A percentile compares a stretch with the other conserved stretches of the same genome.
Evolutionary conservation across 495 filamentous ascomycete species (phyloP).

Genomic region (Aspergillus cavernicola): DNA sequence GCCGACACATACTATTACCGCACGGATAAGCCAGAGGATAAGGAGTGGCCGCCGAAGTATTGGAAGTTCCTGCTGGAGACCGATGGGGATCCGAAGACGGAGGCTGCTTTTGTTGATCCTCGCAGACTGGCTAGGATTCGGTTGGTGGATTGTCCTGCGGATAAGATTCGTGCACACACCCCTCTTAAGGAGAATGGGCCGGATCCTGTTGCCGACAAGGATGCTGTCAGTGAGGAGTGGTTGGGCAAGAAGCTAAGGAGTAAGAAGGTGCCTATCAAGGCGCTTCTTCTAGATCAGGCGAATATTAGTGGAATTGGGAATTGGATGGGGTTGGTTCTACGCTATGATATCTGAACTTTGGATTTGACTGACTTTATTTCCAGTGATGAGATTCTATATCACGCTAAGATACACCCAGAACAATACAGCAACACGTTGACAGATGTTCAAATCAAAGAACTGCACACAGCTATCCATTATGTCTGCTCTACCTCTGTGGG

Average conservation of each 20-base stretch:
- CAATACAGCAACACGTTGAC: slow-evolving; percentile 82
- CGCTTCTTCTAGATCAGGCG: slow-evolving; percentile 81
- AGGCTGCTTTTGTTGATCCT: slow-evolving; percentile 81
- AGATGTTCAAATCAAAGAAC: slow-evolving; percentile 62
- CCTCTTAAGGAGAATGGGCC: slow-evolving; percentile 90
- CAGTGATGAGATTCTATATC: slow-evolving; percentile 86
- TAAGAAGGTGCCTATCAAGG: slow-evolving; percentile 81
- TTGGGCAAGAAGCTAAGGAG: slow-evolving; percentile 61
- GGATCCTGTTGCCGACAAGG: slow-evolving; percentile 82
- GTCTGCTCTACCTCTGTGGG: slow-evolving; percentile 79
- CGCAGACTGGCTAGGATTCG: slow-evolving; percentile 74
- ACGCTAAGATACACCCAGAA: slow-evolving; percentile 85
- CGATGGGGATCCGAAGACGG: slow-evolving; percentile 52
- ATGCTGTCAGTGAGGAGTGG: slow-evolving; percentile 69
- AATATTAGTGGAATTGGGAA: slow-evolving; percentile 92
- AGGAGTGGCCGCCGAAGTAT: slow-evolving; percentile 83
- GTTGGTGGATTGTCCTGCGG: slow-evolving; percentile 73
- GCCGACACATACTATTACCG: slow-evolving; percentile 77
- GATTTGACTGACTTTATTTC: slow-evolving; percentile 15
- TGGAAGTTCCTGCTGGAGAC: slow-evolving; percentile 81
- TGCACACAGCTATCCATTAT: slow-evolving; percentile 71
- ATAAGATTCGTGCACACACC: slow-evolving; percentile 67
- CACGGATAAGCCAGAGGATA: slow-evolving; percentile 53
- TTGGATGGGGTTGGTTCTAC: slow-evolving; percentile 73
- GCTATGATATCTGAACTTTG: not conserved